These are phyloP conservation scores for Saccharum spontaneum DNA, from an alignment of 176 grass and related monocot species.

Conservation along the genomic window DNA sequence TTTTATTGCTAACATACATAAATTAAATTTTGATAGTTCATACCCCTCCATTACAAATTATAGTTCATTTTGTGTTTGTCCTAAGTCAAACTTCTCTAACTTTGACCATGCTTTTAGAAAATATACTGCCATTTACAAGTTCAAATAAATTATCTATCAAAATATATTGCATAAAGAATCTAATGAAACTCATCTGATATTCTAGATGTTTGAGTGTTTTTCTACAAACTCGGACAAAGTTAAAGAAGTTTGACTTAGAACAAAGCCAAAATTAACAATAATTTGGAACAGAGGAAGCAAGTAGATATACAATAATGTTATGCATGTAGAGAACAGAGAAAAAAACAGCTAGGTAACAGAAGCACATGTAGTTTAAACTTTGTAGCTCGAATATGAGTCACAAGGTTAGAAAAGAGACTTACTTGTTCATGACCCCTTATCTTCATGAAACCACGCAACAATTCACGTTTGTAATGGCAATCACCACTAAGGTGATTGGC, in stretches of 20 bases:
- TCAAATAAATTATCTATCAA: not conserved
- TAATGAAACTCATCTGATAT: not conserved
- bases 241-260: not conserved
- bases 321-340: not conserved
- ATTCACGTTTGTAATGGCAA: slow-evolving; percentile 93
- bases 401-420: slow-evolving; percentile 38
- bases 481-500: slow-evolving; percentile 93
- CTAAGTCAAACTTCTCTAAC: not conserved
- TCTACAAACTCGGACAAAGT: not conserved
- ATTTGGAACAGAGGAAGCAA: not conserved
- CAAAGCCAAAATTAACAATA: not conserved
- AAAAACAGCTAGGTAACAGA: slow-evolving; percentile 9
- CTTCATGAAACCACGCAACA: slow-evolving; percentile 86
- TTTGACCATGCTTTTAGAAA: not conserved
- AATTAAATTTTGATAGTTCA: not conserved
- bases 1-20: not conserved
- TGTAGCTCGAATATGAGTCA: not conserved
- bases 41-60: not conserved
- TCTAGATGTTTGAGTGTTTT: not conserved
- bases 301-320: not conserved
- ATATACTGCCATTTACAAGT: not conserved
- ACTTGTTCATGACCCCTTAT: slow-evolving; percentile 89
- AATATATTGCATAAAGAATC: not conserved
- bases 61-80: not conserved
- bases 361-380: not conserved